Conservation (phyloP, 352 stramenopile genomes). For the Phytophthora syringae region DNA sequence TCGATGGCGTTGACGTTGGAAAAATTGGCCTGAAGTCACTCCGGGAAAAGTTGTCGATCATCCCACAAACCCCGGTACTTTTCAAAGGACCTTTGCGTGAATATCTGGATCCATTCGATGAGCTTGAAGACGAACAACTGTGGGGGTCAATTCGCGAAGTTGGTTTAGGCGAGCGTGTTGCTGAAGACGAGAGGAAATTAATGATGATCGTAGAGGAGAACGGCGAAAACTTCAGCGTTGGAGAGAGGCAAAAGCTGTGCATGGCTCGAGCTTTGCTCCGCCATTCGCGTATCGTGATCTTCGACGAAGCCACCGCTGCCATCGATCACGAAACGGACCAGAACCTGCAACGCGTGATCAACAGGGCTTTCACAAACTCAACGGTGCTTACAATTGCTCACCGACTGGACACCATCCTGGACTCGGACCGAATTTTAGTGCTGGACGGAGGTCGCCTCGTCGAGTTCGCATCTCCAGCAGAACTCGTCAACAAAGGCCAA, state of each 20-base stretch:
- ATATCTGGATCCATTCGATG: slow-evolving; percentile 92
- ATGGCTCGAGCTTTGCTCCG: slow-evolving; percentile 91
- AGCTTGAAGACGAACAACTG: slow-evolving; percentile 76
- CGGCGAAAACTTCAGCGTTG: slow-evolving; percentile 94
- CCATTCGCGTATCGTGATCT: slow-evolving; percentile 73
- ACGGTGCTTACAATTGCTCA: slow-evolving; percentile 97
- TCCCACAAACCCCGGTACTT: slow-evolving; percentile 93
- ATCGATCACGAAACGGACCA: slow-evolving; percentile 86
- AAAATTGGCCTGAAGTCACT: slow-evolving; percentile 76
- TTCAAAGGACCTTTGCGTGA: slow-evolving; percentile 91
- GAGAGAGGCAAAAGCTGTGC: slow-evolving; percentile 94
- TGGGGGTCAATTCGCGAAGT: slow-evolving; percentile 55
- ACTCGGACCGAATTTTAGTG: slow-evolving; percentile 60
- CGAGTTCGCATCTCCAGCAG: slow-evolving; percentile 81
- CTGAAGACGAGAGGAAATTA: slow-evolving; percentile 55
- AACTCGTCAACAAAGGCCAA: slow-evolving; percentile 53
- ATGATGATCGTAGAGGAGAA: slow-evolving; percentile 89
- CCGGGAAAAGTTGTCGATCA: slow-evolving; percentile 85
- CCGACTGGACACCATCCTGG: slow-evolving; percentile 91
- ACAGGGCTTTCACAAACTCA: slow-evolving; percentile 81
- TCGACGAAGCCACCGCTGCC: slow-evolving; percentile 75
- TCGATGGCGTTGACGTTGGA: slow-evolving; percentile 87
- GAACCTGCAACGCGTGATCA: slow-evolving; percentile 73
- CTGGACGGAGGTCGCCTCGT: slow-evolving; percentile 76
- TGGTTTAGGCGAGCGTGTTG: slow-evolving; percentile 61